Percentiles rank a stretch among this genome's conserved stretches.
These are phyloP conservation scores for Arthrinium puccinioides DNA, from an alignment of 2,329 filamentous ascomycete species.

Conservation along the genomic window DNA sequence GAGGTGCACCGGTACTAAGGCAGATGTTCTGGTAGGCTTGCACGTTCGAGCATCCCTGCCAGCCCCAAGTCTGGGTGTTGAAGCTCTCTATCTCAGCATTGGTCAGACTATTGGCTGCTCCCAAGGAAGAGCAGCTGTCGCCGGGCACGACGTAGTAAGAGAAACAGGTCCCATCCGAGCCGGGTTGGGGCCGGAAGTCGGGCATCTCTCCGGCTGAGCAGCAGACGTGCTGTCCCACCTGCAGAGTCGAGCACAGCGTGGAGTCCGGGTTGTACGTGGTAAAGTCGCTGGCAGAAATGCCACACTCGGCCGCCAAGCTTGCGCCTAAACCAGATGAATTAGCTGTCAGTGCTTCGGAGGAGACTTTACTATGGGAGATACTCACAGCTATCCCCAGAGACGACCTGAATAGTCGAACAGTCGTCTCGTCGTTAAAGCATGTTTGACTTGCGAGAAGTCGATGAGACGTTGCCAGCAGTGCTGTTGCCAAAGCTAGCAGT, in stretches of 20 bases:
- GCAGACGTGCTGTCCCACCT: constrained; percentile 10
- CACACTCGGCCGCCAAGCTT: neutral
- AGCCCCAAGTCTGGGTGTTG: constrained; percentile 17
- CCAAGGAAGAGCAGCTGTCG: neutral
- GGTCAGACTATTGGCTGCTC: neutral
- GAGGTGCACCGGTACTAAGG: constrained; percentile 29
- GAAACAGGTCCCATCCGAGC: constrained; percentile 12
- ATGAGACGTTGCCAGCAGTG: neutral
- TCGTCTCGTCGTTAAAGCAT: too few species aligned
- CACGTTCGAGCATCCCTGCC: constrained; percentile 28
- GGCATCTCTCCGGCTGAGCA: constrained; percentile 8
- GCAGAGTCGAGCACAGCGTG: constrained; percentile 7
- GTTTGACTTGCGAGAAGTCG: too few species aligned
- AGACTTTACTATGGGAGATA: too few species aligned
- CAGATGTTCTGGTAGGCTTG: constrained; percentile 26
- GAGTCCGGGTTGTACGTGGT: constrained; percentile 5
- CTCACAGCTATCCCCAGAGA: too few species aligned
- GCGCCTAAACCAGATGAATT: neutral
- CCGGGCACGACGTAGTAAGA: constrained; percentile 6
- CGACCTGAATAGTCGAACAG: too few species aligned
- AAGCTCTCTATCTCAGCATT: neutral
- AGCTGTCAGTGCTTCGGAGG: neutral
- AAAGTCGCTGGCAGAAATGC: constrained; percentile 3
- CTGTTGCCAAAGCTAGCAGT: neutral
- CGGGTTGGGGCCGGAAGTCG: constrained; percentile 9